Evolutionary conservation across 2,329 filamentous ascomycete genomes (phyloP), one percentile per base, ranked within the genome.

Genomic region (Cladosporium sphaerospermum): DNA sequence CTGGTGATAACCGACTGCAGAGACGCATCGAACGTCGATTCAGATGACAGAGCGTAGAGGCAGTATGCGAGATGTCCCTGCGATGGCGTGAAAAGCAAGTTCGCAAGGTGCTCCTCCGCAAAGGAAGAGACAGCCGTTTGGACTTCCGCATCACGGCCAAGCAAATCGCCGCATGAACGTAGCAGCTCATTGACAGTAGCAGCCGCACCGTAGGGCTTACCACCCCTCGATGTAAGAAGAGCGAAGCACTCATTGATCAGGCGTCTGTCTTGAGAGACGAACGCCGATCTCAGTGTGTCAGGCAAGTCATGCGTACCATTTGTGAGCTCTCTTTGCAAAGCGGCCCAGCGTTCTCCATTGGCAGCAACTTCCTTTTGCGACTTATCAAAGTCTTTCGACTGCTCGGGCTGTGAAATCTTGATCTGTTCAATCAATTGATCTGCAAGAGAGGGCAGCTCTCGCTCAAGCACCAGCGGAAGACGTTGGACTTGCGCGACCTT

Each of bases 341-440:
- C 71, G 72, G 89, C 67, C 62, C 72, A 89, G 0, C 87, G 83
- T 43, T 77, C 74, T 0, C 84, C 84, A 61, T 86, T 80, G 6
- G 83, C 76, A 9, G 81, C 80, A 23, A 95, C 77, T 39, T 75
- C 74, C 47, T 81, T 77, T 65, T 96, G 89, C 0, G 89, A 95
- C 40, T 77, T 76, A 23, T 80, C 77, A 60, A 88, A 88, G 14
- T 89, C 86, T 57, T 85, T 85, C 0, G 89, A 90, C 53, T 92
- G 83, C 64, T 92, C 89, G 1, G 91, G 89, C 4, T 88, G 78
- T 0, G 89, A 95, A 5, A 81, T 80, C 51, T 83, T 84, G 53
- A 96, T 83, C 36, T 80, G 78, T 32, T 82, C 75, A 23, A 84
- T 74, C n/a, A 96, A 71, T 0, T 76, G 67, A 1, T 79, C 72